phyloP scores from a whole-genome alignment of 139 green algal species.

The Chlorella sp. region DNA sequence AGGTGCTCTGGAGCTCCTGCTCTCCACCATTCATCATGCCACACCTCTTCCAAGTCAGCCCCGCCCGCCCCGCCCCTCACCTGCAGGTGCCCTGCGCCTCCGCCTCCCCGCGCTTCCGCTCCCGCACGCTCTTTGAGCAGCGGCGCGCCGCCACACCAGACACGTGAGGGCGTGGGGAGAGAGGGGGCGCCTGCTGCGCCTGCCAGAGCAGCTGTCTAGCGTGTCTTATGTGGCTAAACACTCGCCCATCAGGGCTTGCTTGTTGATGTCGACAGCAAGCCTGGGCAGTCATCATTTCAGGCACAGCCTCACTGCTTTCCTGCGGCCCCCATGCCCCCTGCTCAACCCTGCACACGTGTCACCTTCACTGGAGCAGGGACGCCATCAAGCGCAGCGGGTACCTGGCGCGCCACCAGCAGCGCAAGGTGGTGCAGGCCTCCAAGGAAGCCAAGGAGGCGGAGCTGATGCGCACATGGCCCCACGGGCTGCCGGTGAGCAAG shows the following conservation, averaged over 20 bases:
- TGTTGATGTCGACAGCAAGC: no score
- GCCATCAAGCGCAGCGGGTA: not conserved
- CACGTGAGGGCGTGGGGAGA: not conserved
- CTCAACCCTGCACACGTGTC: not conserved
- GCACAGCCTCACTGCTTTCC: not conserved
- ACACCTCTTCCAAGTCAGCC: not conserved
- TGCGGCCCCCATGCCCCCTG: not conserved
- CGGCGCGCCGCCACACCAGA: slow-evolving; percentile 1
- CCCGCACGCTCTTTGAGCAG: slow-evolving; percentile 1
- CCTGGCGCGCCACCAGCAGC: not conserved
- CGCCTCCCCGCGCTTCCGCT: not conserved
- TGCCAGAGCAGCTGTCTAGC: not conserved
- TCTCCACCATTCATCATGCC: not conserved
- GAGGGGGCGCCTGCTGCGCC: no score
- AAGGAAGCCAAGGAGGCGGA: not conserved
- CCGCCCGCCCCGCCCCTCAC: not conserved
- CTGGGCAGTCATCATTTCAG: not conserved
- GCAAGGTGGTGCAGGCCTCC: not conserved
- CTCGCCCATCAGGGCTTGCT: no score
- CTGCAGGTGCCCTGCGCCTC: not conserved
- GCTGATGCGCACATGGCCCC: slow-evolving; percentile 7
- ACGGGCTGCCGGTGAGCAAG: slow-evolving; percentile 20
- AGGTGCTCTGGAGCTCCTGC: no score
- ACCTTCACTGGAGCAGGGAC: not conserved
- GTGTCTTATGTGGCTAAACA: not conserved